phyloP scores from a whole-genome alignment of 1,284 basidiomycete genomes.

The Laetiporus sulphureus region DNA sequence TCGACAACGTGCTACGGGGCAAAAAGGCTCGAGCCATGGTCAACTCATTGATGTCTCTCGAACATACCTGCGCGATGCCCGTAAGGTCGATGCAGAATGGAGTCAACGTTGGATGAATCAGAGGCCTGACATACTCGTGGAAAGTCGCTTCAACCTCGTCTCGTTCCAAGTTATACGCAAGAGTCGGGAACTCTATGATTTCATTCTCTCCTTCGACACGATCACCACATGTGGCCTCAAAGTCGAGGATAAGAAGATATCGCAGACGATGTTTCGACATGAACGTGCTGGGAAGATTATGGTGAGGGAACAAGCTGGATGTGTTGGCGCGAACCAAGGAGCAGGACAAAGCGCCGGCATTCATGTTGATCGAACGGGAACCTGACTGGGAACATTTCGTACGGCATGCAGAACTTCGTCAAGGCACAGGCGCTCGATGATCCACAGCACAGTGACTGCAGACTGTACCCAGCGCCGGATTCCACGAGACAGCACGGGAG shows the following conservation, averaged over 20 bases:
- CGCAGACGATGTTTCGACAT: conserved; percentile 11
- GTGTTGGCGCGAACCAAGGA: no score
- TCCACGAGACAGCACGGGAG: no score
- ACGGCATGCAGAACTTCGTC: no score
- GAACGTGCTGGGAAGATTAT: no score
- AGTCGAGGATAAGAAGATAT: conserved; percentile 28
- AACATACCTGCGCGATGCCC: conserved; percentile 28
- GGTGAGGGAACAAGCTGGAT: no score
- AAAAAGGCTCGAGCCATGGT: neutral
- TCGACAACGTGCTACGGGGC: conserved; percentile 23
- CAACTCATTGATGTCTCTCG: neutral
- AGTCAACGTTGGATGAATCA: conserved; percentile 22
- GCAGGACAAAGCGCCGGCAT: no score
- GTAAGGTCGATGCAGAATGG: conserved; percentile 28
- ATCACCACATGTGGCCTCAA: conserved; percentile 29
- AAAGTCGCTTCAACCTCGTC: conserved; percentile 24
- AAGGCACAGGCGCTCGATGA: no score
- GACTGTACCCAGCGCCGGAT: no score
- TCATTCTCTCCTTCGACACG: conserved; percentile 18
- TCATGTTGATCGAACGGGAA: no score
- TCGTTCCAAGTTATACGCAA: conserved; percentile 25
- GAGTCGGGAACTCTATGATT: conserved; percentile 30
- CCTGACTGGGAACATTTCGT: no score
- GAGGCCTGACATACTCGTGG: conserved; percentile 29
- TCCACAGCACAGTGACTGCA: no score